Evolutionary conservation across 768 basidiomycete genomes (phyloP).

Genomic region (Tephrocybe sp.): DNA sequence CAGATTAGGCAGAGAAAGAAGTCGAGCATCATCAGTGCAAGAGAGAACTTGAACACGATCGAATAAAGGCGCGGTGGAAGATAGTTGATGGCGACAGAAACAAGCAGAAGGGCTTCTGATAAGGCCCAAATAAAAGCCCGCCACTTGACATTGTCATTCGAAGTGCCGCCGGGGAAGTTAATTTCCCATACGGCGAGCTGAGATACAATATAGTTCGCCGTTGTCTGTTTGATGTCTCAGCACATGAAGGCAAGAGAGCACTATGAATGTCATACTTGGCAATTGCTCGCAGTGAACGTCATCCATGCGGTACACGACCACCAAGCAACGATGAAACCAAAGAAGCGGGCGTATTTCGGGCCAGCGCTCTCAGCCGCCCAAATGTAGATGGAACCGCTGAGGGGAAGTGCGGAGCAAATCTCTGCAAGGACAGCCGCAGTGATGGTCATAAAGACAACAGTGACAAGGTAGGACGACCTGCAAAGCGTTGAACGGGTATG

Average conservation of each 20-base stretch:
- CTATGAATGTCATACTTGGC: conserved; percentile 59
- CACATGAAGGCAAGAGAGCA: not conserved
- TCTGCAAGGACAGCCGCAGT: conserved; percentile 88
- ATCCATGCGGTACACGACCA: conserved; percentile 97
- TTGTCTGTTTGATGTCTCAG: conserved; percentile 48
- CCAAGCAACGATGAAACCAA: conserved; percentile 91
- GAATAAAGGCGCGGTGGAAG: conserved; percentile 79
- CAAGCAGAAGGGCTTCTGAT: conserved; percentile 68
- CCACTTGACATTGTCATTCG: conserved; percentile 77
- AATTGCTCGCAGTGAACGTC: conserved; percentile 88
- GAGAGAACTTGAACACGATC: conserved; percentile 72
- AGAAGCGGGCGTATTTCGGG: conserved; percentile 80
- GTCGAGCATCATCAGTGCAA: conserved; percentile 78
- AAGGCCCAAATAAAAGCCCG: conserved; percentile 83
- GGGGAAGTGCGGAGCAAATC: conserved; percentile 83
- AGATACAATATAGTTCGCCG: conserved; percentile 89
- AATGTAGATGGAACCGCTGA: conserved; percentile 91
- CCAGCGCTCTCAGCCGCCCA: conserved; percentile 96
- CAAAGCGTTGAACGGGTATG: not conserved
- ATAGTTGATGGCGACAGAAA: conserved; percentile 83
- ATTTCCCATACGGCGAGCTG: conserved; percentile 79
- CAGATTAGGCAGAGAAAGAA: conserved; percentile 88
- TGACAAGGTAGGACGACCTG: conserved; percentile 85
- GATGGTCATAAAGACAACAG: conserved; percentile 85
- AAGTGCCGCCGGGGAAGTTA: conserved; percentile 79